Percentiles rank a stretch among this genome's conserved stretches.
Conservation (phyloP, 208 protist species). For the Borovskyia barvae region DNA sequence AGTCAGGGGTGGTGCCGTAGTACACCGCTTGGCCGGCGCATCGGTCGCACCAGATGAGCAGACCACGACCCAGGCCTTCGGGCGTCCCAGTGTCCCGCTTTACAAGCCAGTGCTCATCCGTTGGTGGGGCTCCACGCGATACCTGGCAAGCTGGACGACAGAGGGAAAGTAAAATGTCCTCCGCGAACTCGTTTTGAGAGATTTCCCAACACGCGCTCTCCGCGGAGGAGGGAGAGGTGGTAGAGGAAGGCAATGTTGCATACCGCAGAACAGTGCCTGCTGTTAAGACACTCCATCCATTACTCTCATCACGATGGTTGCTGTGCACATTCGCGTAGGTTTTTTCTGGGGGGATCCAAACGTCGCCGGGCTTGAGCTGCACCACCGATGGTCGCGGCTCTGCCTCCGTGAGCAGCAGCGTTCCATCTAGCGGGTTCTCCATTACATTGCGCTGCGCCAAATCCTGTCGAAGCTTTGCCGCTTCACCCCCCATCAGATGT, state of each 20-base stretch:
- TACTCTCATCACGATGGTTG: background rate
- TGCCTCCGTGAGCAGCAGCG: constrained; percentile 13
- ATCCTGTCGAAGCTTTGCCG: constrained; percentile 38
- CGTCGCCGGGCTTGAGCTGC: constrained; percentile 14
- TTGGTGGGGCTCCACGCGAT: constrained; percentile 31
- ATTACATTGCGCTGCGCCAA: constrained; percentile 40
- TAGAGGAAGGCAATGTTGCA: background rate
- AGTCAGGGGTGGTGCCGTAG: constrained; percentile 50
- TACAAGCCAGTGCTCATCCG: constrained; percentile 53
- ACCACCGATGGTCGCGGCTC: constrained; percentile 20
- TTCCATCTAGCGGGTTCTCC: constrained; percentile 34
- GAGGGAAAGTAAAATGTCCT: constrained; percentile 55
- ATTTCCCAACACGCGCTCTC: constrained; percentile 2
- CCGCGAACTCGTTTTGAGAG: constrained; percentile 34
- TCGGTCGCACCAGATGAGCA: constrained; percentile 39
- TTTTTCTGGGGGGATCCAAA: constrained; percentile 40
- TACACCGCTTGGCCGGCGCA: constrained; percentile 30
- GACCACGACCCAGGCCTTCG: constrained; percentile 25
- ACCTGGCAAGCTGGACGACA: constrained; percentile 45
- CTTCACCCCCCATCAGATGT: constrained; percentile 28
- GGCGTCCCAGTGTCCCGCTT: constrained; percentile 24
- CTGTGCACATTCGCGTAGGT: constrained; percentile 10
- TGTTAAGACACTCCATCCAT: constrained; percentile 14
- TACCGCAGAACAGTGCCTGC: constrained; percentile 41
- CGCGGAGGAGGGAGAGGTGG: background rate